phyloP scores from a whole-genome alignment of 495 filamentous ascomycete species.

The Podospora australis region DNA sequence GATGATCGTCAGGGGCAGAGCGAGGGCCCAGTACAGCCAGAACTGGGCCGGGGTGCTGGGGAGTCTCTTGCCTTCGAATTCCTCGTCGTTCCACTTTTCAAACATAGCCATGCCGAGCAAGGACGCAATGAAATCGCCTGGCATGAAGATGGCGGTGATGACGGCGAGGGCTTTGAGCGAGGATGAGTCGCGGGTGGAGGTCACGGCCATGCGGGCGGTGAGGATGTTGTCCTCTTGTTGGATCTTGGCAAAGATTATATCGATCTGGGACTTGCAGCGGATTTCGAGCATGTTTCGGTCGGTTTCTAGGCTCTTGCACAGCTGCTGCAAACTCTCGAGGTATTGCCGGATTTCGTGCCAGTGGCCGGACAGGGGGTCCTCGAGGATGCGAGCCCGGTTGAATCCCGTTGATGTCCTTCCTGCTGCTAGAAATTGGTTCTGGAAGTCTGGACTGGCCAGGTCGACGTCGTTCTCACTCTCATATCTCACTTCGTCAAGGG shows the following conservation, averaged over 20 bases:
- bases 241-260: constrained; percentile 33
- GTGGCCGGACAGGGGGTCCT: constrained; percentile 22
- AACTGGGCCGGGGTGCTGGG: constrained; percentile 22
- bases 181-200: constrained; percentile 29
- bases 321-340: constrained; percentile 28
- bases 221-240: constrained; percentile 32
- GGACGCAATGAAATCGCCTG: constrained; percentile 31
- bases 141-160: constrained; percentile 30
- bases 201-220: constrained; percentile 31
- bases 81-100: constrained; percentile 19
- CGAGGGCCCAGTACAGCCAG: constrained; percentile 32
- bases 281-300: constrained; percentile 29
- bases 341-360: constrained; percentile 33
- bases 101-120: constrained; percentile 31
- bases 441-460: background rate
- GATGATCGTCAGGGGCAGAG: constrained; percentile 25
- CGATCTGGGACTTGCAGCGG: constrained; percentile 29
- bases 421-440: background rate
- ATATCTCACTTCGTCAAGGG: constrained; percentile 15
- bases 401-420: background rate
- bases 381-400: background rate
- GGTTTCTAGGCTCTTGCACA: constrained; percentile 30
- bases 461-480: constrained; percentile 12
- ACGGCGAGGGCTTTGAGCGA: constrained; percentile 32
- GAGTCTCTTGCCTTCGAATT: constrained; percentile 14